Base-by-base conservation (phyloP, 2,329 filamentous ascomycete genomes). In the Diaporthe longicolla region DNA sequence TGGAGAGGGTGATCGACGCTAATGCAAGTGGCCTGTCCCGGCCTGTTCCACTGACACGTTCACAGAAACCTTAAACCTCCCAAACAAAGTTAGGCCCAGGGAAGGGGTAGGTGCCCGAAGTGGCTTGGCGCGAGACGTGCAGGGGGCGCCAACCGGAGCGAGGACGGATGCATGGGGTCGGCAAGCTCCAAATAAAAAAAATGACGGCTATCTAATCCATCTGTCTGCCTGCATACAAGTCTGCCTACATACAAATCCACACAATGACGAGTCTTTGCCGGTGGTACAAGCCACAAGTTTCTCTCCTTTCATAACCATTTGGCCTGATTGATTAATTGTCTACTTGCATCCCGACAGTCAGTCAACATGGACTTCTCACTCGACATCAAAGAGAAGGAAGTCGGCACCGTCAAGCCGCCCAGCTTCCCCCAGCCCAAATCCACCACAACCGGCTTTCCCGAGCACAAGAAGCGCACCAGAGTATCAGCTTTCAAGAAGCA, bases 401-500 rank as follows among this genome's bases (percentile, higher is more conserved):
- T 89, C 35, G 83, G 86, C 19, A 83, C 87, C 32, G 87, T 90
- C 29, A 92, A 90, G 76, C 88, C 93, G 6, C 92, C 93, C 11
- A 87, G 87, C 52, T 89, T 91, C 13, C 92, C 93, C 19, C 87
- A 88, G 61, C 84, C 90, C 54, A 90, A 89, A 69, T 83, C 85
- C 13, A 85, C 87, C 26, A 83, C 87, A 6, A 91, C 90, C 17
- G 97, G 97, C 1, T 98, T 98, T 78, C 97, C 97, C n/a, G 91
- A 92, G 74, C 95, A 95, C 82, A 97, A 93, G 82, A 95, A 94
- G 81, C 91, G 95, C 77, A 88, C 87, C 72, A 89, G 89, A 73
- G 84, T 90, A 10, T 98, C 95, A 1, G 89, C 93, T 1, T 98
- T 98, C 85, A 97, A 95, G 81, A 92, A 94, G 79, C 90, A 91